Base-by-base conservation (phyloP, 2,329 filamentous ascomycete species). In the Ophiostoma populinum region DNA sequence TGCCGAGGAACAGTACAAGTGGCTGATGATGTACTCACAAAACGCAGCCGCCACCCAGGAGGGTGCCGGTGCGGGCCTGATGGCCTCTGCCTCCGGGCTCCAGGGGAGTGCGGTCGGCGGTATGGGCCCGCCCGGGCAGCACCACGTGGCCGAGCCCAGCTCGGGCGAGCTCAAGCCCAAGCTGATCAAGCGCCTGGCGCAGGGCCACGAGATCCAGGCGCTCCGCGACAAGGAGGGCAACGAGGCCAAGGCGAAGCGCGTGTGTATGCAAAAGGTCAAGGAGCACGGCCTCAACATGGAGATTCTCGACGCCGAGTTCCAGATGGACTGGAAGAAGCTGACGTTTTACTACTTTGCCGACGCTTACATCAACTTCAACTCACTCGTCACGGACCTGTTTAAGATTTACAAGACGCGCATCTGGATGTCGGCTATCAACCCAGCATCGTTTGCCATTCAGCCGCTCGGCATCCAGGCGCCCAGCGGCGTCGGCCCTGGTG, bases 321-420 rank as follows among this genome's bases (percentile, higher is more conserved):
- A 98, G 52, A 92, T 93, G 76, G 90, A 98, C 54, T 94, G 85
- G 75, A 93, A 95, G 59, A 98, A 98, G 55, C 62, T 98, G 37
- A 98, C 92, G 0, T 95, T 95, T 57, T 98, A 94, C 61, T 98
- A 95, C 58, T 98, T 94, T 53, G 87, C 90, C 36, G 86, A 94
- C 51, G 75, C 83, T 1, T 98, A 98, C 54, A 93, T 98, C 63
- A 95, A 95, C 59, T 98, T 98, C 67, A 98, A 98, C 54, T 82
- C 83, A 2, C 71, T 98, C 12, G 90, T 98, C 35, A 93, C 86
- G 0, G 90, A 98, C 52, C 66, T 98, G 10, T 98, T 95, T 69
- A 95, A 95, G 58, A 87, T 95, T 42, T 98, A 95, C 67, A 98
- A 98, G 63, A 93, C 87, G 16, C 75, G 92, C 47, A 98, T 98